These are phyloP conservation scores for Aspergillus quadrilineatus DNA, from an alignment of 2,329 filamentous ascomycete genomes.

Conservation along the genomic window DNA sequence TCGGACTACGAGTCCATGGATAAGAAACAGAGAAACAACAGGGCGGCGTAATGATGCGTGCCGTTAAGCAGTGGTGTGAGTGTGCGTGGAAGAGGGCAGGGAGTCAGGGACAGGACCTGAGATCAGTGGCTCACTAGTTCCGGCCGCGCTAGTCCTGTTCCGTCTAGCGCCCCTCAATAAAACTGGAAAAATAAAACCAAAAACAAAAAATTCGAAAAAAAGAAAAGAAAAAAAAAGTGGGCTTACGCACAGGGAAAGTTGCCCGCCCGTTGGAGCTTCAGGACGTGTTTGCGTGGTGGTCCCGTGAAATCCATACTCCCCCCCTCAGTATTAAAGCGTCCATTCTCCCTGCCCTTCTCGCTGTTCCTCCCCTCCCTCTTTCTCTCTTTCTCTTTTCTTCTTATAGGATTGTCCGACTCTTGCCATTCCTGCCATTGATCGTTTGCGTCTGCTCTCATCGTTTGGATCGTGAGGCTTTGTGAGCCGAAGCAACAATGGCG, in stretches of 20 bases:
- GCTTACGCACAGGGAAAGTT: constrained; percentile 29
- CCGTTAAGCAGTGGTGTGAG: constrained; percentile 21
- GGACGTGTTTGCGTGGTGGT: constrained; percentile 28
- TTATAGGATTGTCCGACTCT: constrained; percentile 42
- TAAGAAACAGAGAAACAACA: constrained; percentile 15
- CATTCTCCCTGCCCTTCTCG: constrained; percentile 28
- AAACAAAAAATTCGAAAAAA: constrained; percentile 10
- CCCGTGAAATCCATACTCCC: constrained; percentile 30
- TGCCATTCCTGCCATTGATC: constrained; percentile 36
- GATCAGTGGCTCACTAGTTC: constrained; percentile 25
- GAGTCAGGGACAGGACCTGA: constrained; percentile 20
- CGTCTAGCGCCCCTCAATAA: constrained; percentile 10
- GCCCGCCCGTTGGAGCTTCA: constrained; percentile 31
- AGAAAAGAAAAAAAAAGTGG: constrained; percentile 25
- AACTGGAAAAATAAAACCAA: constrained; percentile 13
- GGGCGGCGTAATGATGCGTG: constrained; percentile 19
- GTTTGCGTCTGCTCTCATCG: constrained; percentile 37
- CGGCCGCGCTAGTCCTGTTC: constrained; percentile 16
- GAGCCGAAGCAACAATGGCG: constrained; percentile 45
- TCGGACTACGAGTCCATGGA: constrained; percentile 18
- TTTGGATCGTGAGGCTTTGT: constrained; percentile 37
- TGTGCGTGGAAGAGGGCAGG: constrained; percentile 16
- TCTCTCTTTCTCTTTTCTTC: constrained; percentile 17
- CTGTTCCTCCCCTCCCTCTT: constrained; percentile 22
- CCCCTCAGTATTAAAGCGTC: constrained; percentile 36